Percentiles rank a stretch among this genome's conserved stretches.
Evolutionary conservation across 306 rosid species (phyloP).

Genomic region (Senna tora): DNA sequence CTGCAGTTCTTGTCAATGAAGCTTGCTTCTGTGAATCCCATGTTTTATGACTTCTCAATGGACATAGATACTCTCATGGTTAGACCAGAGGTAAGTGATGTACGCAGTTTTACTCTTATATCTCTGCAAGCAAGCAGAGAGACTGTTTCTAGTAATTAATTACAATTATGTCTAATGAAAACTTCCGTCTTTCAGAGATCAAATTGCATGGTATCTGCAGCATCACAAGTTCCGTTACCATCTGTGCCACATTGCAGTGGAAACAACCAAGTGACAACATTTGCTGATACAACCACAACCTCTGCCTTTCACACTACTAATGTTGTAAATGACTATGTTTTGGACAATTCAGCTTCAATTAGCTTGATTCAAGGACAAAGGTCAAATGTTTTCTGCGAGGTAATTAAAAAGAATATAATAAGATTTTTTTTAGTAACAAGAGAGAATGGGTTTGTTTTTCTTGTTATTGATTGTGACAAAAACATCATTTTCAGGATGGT

Average conservation of each 20-base stretch:
- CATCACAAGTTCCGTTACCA: slow-evolving; percentile 41
- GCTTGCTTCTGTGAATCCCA: slow-evolving; percentile 78
- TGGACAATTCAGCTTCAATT: slow-evolving; percentile 49
- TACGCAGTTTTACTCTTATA: no score
- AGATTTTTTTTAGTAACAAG: background rate
- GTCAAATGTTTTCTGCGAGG: slow-evolving; percentile 57
- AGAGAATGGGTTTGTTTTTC: background rate
- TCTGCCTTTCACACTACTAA: slow-evolving; percentile 34
- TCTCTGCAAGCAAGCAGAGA: no score
- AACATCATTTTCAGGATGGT: slow-evolving; percentile 63
- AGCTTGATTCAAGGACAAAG: slow-evolving; percentile 53
- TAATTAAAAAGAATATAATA: slow-evolving; percentile 17
- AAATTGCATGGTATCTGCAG: slow-evolving; percentile 34
- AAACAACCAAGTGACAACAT: slow-evolving; percentile 48
- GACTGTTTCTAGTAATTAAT: no score
- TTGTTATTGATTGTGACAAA: slow-evolving; percentile 36
- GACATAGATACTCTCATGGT: slow-evolving; percentile 59
- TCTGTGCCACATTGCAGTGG: slow-evolving; percentile 54
- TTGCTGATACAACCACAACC: slow-evolving; percentile 46
- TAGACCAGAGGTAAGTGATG: slow-evolving; percentile 71
- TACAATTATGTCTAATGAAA: slow-evolving; percentile 2
- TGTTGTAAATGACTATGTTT: slow-evolving; percentile 50
- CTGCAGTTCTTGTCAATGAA: slow-evolving; percentile 91
- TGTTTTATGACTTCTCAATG: slow-evolving; percentile 66
- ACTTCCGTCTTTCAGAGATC: slow-evolving; percentile 47